Evolutionary conservation across 768 basidiomycete genomes (phyloP), one percentile per base, ranked within the genome.

Genomic region (Amanita rimosa): DNA sequence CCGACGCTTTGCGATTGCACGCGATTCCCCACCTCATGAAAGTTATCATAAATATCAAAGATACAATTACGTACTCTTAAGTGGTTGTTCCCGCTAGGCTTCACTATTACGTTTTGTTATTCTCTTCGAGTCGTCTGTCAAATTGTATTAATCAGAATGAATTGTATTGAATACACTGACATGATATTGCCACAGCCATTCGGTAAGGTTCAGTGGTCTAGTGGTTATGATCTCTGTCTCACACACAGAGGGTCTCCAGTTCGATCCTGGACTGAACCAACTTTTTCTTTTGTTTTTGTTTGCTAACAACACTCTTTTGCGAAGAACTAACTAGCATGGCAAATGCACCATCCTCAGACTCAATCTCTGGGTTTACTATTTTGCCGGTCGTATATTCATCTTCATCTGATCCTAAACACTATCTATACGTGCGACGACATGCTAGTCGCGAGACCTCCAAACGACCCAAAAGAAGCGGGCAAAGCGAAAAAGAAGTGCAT

Each of bases 381-480:
- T 58, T 75, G 10, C 70, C 73, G 8, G 54, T 75, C 19, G 56
- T 62, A 37, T 76, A 75, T 54, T 66, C 71, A 10, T 54, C 64
- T 13, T 59, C 65, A 17, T 62, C 73, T 2, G 81, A 72, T 21
- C 24, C 48, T 11, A 34, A 19, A 2, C 91, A 94, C 57, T 76
- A 81, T 54, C 61, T 93, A n/a, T 94, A 92, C 57, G 78, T 77
- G 14, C 78, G 85, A n/a, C 59, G 73, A 3, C 88, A 93, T 59
- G 58, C 66, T 21, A 67, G 71, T 3, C 69, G 78, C 13, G 76
- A 77, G 57, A 70, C 68, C n/a, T 9, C 21, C 10, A 51, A 52
- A 55, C 34, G 68, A 22, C 6, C 6, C 3, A 51, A 52, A 57
- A 36, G 42, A 46, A 36, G 36, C 49, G 54, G 54, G 35, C 71